Conservation (phyloP, 805 yeast species). For the Candida adriatica region DNA sequence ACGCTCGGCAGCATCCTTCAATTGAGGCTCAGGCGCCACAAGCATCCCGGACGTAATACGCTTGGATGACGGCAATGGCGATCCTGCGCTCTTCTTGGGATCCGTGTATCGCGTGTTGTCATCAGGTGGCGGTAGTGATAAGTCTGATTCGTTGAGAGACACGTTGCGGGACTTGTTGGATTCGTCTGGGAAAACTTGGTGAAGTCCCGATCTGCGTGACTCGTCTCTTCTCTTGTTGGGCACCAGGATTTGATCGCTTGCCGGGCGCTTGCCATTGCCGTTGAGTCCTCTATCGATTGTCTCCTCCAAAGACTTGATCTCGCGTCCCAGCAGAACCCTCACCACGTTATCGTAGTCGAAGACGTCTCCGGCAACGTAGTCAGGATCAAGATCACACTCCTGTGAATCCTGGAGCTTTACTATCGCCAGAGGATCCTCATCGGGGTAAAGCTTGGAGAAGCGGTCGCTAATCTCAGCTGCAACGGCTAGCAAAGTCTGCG, state of each 20-base stretch:
- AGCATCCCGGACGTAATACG: conserved; percentile 39
- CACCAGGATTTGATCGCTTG: conserved; percentile 17
- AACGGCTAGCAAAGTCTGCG: conserved; percentile 39
- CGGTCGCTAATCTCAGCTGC: conserved; percentile 48
- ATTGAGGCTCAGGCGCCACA: conserved; percentile 36
- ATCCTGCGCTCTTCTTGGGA: conserved; percentile 18
- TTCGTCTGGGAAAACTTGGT: conserved; percentile 30
- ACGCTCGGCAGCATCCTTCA: conserved; percentile 33
- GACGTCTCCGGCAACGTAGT: conserved; percentile 57
- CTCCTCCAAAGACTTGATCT: conserved; percentile 26
- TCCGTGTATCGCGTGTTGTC: conserved; percentile 16
- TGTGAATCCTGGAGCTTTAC: conserved; percentile 59
- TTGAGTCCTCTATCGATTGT: conserved; percentile 6
- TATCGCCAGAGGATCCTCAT: conserved; percentile 46
- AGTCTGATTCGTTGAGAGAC: conserved; percentile 27
- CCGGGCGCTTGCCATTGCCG: conserved; percentile 20
- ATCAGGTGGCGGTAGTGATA: conserved; percentile 23
- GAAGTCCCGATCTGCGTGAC: conserved; percentile 32
- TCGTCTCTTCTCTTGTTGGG: conserved; percentile 23
- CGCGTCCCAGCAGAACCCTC: conserved; percentile 37
- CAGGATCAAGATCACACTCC: conserved; percentile 76
- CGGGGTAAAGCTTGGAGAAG: conserved; percentile 60
- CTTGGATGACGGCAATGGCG: conserved; percentile 23
- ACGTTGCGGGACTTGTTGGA: conserved; percentile 18
- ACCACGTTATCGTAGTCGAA: conserved; percentile 45